Evolutionary conservation across 768 basidiomycete genomes (phyloP), one percentile per base, ranked within the genome.

Genomic region (Suillus ampliporus): DNA sequence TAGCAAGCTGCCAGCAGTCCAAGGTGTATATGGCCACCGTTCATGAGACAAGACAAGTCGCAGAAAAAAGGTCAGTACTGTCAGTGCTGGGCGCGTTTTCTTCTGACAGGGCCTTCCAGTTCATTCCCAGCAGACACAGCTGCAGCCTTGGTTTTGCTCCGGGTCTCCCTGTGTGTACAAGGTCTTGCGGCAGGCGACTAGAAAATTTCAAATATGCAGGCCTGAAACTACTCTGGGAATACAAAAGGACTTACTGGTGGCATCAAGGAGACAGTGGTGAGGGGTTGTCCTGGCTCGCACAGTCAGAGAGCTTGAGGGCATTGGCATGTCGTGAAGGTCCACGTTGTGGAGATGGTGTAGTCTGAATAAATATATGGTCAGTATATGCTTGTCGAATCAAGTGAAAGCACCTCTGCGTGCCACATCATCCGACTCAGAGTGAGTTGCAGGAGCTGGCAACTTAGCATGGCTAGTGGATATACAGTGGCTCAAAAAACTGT

Each of bases 1-100:
- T 21, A 46, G 44, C n/a, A 46, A n/a, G 44, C 21, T 46, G 44
- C 44, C 44, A 46, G 44, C 44, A 46, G 44, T 46, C 44, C 44
- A 46, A 46, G 44, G 44, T 23, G 11, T 14, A 23, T 31, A 6
- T 23, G 46, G 46, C 46, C 46, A 23, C 5, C 3, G 14, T 14
- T 8, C 10, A 21, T 4, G 2, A 23, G 46, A 46, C 21, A 23
- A 46, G 46, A 14, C 21, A 23, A 46, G 13, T 23, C 5, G 6
- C 23, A 46, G 13, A 46, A 46, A 46, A 23, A 46, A 23, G 21
- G 46, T 46, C 46, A 46, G 46, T 23, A 46, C 11, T 7, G 5
- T 46, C 46, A 46, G 21, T 46, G 21, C 44, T 5, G 6, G 46
- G 46, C 46, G 10, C 4, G 13, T 23, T 46, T 46, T 46, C 21